Base-by-base conservation (phyloP, 495 filamentous ascomycete species). In the Rhypophila decipiens region DNA sequence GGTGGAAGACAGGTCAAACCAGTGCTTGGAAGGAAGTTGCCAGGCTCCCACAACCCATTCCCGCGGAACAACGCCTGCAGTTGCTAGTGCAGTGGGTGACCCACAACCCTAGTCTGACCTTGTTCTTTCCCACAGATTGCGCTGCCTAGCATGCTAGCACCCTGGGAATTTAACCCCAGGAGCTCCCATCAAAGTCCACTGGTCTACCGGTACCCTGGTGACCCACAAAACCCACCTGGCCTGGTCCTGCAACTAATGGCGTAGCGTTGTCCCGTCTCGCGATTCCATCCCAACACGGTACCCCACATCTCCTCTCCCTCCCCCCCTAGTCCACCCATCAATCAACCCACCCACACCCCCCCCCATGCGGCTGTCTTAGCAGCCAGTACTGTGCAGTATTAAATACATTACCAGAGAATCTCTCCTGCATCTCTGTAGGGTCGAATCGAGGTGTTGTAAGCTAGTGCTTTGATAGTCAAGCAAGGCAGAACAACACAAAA, bases 11-110 rank as follows among this genome's bases (percentile, higher is more conserved):
- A 7, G 13, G n/a, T n/a, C n/a, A 13, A 19, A 42, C 19, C 21
- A n/a, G 19, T 29, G 23, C 31, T 18, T 5, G 15, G 13, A 24
- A 21, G 19, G 44, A 22, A 21, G 29, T 19, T 17, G 10, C 46
- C 46, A 36, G 3, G 47, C 21, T 44, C 47, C 23, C 35, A 39
- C 39, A 42, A 50, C 36, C 51, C 51, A 49, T 40, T 54, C 42
- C 47, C 46, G 42, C 47, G 46, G 42, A 43, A 46, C 42, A n/a
- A 33, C 24, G 27, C 15, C 42, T 21, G 46, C 24, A 44, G n/a
- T 39, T 44, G 47, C 40, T 44, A 40, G 37, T 36, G 44, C 43
- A 18, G 37, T 39, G 13, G 27, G 7, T 13, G 27, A 31, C 7
- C 27, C 34, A 21, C n/a, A n/a, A n/a, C n/a, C n/a, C n/a, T n/a